Evolutionary conservation across 2,329 filamentous ascomycete species (phyloP).

Genomic region (Trichoderma atroviride): DNA sequence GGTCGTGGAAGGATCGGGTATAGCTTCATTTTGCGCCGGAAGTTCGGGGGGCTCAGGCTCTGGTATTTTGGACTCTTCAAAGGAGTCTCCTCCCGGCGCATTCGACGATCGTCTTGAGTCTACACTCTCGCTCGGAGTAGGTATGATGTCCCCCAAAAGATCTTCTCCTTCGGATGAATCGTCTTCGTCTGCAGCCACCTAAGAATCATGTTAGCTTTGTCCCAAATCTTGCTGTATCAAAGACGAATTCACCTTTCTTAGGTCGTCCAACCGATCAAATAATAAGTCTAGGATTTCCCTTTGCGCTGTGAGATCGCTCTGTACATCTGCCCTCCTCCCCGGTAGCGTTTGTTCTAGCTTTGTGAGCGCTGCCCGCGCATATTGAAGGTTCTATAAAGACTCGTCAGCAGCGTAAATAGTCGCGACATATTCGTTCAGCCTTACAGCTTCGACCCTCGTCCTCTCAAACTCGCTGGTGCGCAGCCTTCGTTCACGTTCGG

Average conservation of each 20-base stretch:
- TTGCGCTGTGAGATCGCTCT: conserved; percentile 66
- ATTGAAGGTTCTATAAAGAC: conserved; percentile 64
- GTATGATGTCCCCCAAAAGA: conserved; percentile 56
- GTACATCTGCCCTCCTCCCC: conserved; percentile 60
- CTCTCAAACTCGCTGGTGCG: conserved; percentile 68
- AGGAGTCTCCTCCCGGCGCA: conserved; percentile 29
- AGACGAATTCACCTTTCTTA: conserved; percentile 57
- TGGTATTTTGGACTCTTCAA: conserved; percentile 34
- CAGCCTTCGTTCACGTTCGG: conserved; percentile 60
- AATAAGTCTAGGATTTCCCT: conserved; percentile 68
- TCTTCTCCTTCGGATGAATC: conserved; percentile 60
- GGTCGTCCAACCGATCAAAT: conserved; percentile 66
- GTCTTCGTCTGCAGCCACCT: conserved; percentile 43
- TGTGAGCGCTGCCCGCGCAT: conserved; percentile 69
- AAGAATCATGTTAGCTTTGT: conserved; percentile 25
- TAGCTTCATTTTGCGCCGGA: conserved; percentile 29
- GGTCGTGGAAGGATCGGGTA: conserved; percentile 26
- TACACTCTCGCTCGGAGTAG: conserved; percentile 57
- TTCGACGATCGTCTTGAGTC: conserved; percentile 44
- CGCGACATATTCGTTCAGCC: conserved; percentile 39
- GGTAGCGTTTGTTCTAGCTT: conserved; percentile 70
- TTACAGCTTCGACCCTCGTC: conserved; percentile 45
- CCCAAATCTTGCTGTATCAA: too few relatives aligned
- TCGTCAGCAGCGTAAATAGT: not conserved
- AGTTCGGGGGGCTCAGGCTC: conserved; percentile 53